Percentiles rank a stretch among this genome's conserved stretches.
Conservation (phyloP, 805 yeast species). For the Zygoascus ofunaensis region DNA sequence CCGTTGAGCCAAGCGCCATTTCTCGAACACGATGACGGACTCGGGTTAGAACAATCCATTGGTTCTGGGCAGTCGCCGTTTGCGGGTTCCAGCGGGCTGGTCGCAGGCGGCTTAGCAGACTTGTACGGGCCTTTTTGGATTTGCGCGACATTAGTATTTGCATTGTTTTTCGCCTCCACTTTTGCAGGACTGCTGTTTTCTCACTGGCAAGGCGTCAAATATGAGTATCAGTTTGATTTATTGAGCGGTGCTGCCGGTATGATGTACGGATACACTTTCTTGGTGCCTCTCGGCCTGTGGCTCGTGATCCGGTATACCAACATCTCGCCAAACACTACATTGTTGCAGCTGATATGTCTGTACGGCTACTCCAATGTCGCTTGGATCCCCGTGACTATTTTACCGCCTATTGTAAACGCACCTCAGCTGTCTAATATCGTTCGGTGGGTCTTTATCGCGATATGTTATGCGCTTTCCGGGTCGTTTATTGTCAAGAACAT, state of each 20-base stretch:
- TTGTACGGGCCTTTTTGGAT: conserved; percentile 89
- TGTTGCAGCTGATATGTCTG: conserved; percentile 56
- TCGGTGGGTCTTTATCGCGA: conserved; percentile 53
- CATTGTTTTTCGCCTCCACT: conserved; percentile 67
- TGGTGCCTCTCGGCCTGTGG: conserved; percentile 53
- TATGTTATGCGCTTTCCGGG: conserved; percentile 57
- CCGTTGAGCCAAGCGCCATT: conserved; percentile 33
- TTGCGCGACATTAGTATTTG: conserved; percentile 67
- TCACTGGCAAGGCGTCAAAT: conserved; percentile 34
- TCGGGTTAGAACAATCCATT: conserved; percentile 6
- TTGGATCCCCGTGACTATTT: conserved; percentile 76
- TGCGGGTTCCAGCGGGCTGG: conserved; percentile 24
- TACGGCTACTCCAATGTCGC: conserved; percentile 78
- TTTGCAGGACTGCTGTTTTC: conserved; percentile 56
- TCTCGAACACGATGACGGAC: conserved; percentile 19
- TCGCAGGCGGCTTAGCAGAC: conserved; percentile 45
- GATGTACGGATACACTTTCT: conserved; percentile 66
- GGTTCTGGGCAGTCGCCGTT: too few species aligned
- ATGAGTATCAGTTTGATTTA: conserved; percentile 50
- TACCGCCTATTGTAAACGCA: conserved; percentile 41
- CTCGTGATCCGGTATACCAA: conserved; percentile 46
- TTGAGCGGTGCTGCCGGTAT: conserved; percentile 60
- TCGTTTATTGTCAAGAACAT: conserved; percentile 39
- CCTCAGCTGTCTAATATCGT: conserved; percentile 36
- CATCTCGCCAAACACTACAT: conserved; percentile 34